Evolutionary conservation across 2,329 filamentous ascomycete genomes (phyloP).

Genomic region (Tothia fuscella): DNA sequence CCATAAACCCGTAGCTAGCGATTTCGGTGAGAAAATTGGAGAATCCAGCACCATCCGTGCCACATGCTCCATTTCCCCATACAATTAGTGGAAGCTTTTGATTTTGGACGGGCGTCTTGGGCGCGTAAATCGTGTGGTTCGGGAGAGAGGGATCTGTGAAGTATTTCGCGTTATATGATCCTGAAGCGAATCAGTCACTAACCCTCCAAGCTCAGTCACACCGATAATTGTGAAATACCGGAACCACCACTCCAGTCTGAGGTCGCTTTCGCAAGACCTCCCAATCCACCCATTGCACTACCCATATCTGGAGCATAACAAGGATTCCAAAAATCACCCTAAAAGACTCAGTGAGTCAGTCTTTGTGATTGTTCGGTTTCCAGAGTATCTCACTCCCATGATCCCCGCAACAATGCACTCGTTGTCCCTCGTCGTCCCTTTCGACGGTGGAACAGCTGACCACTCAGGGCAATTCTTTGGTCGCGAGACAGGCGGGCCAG

Average conservation of each 20-base stretch:
- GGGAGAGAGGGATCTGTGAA: slow-evolving; percentile 2
- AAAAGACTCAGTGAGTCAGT: background rate
- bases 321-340: slow-evolving; percentile 11
- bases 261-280: background rate
- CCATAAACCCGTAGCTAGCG: slow-evolving; percentile 6
- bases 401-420: slow-evolving; percentile 9
- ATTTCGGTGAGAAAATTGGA: slow-evolving; percentile 11
- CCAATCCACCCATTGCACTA: background rate
- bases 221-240: too few relatives aligned
- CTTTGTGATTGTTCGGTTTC: background rate
- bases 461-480: slow-evolving; percentile 7
- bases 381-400: background rate
- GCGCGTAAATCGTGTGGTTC: slow-evolving; percentile 9
- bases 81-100: slow-evolving; percentile 9
- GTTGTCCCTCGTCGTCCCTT: slow-evolving; percentile 8
- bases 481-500: too few relatives aligned
- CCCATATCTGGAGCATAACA: slow-evolving; percentile 9
- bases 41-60: slow-evolving; percentile 7
- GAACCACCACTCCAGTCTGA: slow-evolving; percentile 8
- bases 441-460: background rate
- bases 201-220: too few relatives aligned
- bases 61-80: slow-evolving; percentile 10
- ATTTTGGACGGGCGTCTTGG: background rate
- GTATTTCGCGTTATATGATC: slow-evolving; percentile 8
- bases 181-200: too few relatives aligned